Evolutionary conservation across 129 eudicot species (phyloP), one percentile per base, ranked within the genome.

Genomic region (Tanacetum coccineum): DNA sequence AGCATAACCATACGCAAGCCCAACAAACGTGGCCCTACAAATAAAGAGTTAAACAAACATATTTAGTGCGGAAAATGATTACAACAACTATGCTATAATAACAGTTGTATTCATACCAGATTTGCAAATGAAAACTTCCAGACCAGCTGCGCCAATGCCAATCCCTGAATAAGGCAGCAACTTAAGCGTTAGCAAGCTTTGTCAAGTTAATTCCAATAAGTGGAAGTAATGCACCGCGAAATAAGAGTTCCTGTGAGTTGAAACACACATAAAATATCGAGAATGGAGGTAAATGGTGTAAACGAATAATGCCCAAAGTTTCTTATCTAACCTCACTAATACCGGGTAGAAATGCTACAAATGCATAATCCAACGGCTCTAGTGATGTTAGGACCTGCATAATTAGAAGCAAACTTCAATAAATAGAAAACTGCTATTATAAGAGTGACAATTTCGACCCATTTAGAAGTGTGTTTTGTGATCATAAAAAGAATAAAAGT

Each of bases 61-160:
- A 22, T 22, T 22, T 22, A 22, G 25, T 22, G 25, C 25, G 25
- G 25, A 22, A 22, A 22, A 22, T 22, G 25, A 22, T 22, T 22
- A 22, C 25, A 22, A 22, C 1, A 22, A 22, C 25, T 22, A 22
- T 22, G 25, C 25, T 22, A 25, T 13, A 39, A n/a, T 21, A 28
- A 48, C n/a, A 42, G 53, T 2, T 52, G 25, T 0, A 19, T 76
- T 79, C 89, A 5, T 87, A 91, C 98, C 98, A 92, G 74, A 88
- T 50, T n/a, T 53, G 96, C 95, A 76, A 92, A 92, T 36, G 96
- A 82, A 59, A 79, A 81, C 40, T 83, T 92, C 51, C 96, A n/a
- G 88, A 76, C 98, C 98, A 74, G n/a, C 83, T 82, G 44, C 98
- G 96, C 82, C 88, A 72, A 87, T 92, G 98, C 76, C 88, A 74